Percentiles rank a stretch among this genome's conserved stretches.
Evolutionary conservation across 495 filamentous ascomycete species (phyloP).

Genomic region (Penicillium mononematosum): DNA sequence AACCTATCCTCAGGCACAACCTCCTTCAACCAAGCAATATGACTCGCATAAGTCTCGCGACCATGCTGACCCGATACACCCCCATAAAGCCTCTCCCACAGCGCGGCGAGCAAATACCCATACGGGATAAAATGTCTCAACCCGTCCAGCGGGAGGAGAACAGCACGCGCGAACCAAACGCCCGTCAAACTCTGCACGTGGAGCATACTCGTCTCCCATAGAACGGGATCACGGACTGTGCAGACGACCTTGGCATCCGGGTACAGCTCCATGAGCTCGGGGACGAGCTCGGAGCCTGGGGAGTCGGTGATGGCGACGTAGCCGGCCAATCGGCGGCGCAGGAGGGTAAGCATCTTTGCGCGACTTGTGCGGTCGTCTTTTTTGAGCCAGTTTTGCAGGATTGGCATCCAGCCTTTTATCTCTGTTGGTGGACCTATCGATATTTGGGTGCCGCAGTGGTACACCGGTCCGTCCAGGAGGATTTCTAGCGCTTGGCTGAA

Average conservation of each 20-base stretch:
- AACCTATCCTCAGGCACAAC: conserved; percentile 43
- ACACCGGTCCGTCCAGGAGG: conserved; percentile 36
- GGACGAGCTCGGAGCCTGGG: conserved; percentile 16
- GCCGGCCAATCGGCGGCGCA: conserved; percentile 14
- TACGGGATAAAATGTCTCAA: conserved; percentile 20
- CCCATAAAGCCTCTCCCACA: conserved; percentile 17
- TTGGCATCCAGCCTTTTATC: conserved; percentile 16
- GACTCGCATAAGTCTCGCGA: conserved; percentile 14
- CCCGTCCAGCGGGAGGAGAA: conserved; percentile 14
- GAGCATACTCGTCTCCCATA: conserved; percentile 14
- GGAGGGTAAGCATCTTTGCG: conserved; percentile 5
- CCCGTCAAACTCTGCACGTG: conserved; percentile 15
- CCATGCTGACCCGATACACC: conserved; percentile 11
- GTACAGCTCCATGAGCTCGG: conserved; percentile 18
- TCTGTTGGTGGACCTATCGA: conserved; percentile 16
- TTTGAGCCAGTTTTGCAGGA: conserved; percentile 9
- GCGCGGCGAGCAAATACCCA: conserved; percentile 12
- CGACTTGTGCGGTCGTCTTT: conserved; percentile 6
- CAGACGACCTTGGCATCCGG: conserved; percentile 20
- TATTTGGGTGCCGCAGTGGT: conserved; percentile 22
- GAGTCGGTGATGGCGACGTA: conserved; percentile 18
- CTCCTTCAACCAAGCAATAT: conserved; percentile 35
- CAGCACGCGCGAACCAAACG: conserved; percentile 17
- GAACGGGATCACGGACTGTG: conserved; percentile 15
- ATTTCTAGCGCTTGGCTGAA: conserved; percentile 44